These are phyloP conservation scores for Rhodotorula sphaerocarpa DNA, from an alignment of 768 basidiomycete species.

Conservation along the genomic window DNA sequence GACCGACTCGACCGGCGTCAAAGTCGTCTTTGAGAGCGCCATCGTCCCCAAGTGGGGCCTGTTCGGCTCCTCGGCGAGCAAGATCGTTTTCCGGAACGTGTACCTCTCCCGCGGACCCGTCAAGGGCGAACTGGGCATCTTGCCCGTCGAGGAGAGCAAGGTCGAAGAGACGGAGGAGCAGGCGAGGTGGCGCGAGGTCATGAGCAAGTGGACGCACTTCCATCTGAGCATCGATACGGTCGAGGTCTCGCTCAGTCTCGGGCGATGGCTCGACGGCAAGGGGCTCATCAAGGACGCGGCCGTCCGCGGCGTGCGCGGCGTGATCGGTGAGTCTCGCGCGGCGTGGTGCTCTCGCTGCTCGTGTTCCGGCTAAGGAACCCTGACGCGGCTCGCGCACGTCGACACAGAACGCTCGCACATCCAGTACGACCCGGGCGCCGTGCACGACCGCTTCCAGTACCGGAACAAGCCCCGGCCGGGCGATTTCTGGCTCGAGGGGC, in stretches of 20 bases:
- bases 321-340: slow-evolving; percentile 57
- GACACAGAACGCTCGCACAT: slow-evolving; percentile 78
- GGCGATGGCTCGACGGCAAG: slow-evolving; percentile 90
- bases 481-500: slow-evolving; percentile 82
- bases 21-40: slow-evolving; percentile 91
- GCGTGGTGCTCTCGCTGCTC: background rate
- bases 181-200: slow-evolving; percentile 27
- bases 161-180: slow-evolving; percentile 18
- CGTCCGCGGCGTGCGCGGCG: slow-evolving; percentile 86
- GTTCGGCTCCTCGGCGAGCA: slow-evolving; percentile 47
- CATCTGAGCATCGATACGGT: slow-evolving; percentile 89
- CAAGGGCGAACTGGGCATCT: slow-evolving; percentile 30
- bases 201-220: slow-evolving; percentile 74
- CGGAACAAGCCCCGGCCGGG: slow-evolving; percentile 65
- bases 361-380: background rate
- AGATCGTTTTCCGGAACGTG: slow-evolving; percentile 93
- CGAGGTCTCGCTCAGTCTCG: slow-evolving; percentile 83
- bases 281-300: slow-evolving; percentile 84
- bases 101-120: slow-evolving; percentile 74
- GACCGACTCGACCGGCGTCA: slow-evolving; percentile 85
- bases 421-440: slow-evolving; percentile 61
- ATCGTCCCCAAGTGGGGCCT: slow-evolving; percentile 84
- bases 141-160: slow-evolving; percentile 11
- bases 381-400: too few relatives aligned
- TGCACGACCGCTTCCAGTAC: slow-evolving; percentile 69